A percentile compares a stretch with the other conserved stretches of the same genome.
These are phyloP conservation scores for Annona squamosa DNA, from an alignment of 164 flowering plant species.

Conservation along the genomic window DNA sequence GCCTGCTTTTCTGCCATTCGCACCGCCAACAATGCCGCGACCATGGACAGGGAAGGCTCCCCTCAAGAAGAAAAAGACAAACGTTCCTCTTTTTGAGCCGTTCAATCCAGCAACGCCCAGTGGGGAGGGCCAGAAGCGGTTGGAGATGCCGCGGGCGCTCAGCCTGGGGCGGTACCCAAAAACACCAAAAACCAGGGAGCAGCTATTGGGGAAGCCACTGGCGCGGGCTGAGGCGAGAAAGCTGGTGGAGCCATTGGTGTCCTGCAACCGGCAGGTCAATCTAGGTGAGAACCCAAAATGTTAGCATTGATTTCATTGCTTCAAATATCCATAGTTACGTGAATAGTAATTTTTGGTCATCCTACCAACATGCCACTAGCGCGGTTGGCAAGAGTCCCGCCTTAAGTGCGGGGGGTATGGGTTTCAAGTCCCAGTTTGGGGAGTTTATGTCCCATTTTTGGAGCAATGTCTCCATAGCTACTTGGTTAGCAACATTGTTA, in stretches of 20 bases:
- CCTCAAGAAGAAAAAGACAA: conserved; percentile 47
- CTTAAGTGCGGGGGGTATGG: too few species aligned
- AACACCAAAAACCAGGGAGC: conserved; percentile 48
- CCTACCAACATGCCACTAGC: not conserved
- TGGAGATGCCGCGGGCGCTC: conserved; percentile 49
- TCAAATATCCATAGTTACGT: not conserved
- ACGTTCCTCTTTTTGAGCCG: conserved; percentile 56
- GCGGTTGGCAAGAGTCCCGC: not conserved
- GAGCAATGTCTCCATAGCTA: too few species aligned
- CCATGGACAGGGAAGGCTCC: conserved; percentile 99
- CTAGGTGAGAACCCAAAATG: conserved; percentile 45
- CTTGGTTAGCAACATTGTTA: too few species aligned
- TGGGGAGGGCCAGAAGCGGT: conserved; percentile 31
- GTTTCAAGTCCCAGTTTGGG: too few species aligned
- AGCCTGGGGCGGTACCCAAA: conserved; percentile 37
- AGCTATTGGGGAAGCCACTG: conserved; percentile 73
- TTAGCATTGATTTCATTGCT: not conserved
- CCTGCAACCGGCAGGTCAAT: conserved; percentile 81
- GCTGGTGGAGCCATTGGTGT: conserved; percentile 51
- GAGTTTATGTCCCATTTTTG: too few species aligned
- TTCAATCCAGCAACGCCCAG: conserved; percentile 34
- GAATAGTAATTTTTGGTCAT: not conserved
- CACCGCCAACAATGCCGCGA: conserved; percentile 83
- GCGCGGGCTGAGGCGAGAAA: conserved; percentile 47
- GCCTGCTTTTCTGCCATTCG: conserved; percentile 89